These are phyloP conservation scores for Colletotrichum aenigma DNA, from an alignment of 2,329 filamentous ascomycete genomes.

Conservation along the genomic window DNA sequence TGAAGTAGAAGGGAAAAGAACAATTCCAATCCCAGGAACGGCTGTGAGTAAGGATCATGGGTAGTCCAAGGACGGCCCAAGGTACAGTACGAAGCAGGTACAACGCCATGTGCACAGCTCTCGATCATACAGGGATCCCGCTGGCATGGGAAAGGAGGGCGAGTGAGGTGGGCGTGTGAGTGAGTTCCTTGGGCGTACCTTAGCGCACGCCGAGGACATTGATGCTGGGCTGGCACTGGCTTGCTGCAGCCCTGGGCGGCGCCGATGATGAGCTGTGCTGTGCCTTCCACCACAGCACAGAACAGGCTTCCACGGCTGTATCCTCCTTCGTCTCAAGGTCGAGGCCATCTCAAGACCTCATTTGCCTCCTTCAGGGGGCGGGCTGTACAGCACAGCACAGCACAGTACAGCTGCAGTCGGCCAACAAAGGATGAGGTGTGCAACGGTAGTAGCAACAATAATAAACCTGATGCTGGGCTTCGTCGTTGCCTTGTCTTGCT, in stretches of 20 bases:
- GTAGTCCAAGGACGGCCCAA: not conserved
- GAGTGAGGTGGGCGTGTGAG: not conserved
- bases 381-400: not conserved
- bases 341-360: not conserved
- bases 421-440: not conserved
- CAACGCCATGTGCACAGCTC: constrained; percentile 16
- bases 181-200: not conserved
- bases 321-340: not conserved
- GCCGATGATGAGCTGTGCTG: not conserved
- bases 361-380: constrained; percentile 8
- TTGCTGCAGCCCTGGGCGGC: not conserved
- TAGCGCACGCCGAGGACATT: not conserved
- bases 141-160: constrained; percentile 15
- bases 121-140: constrained; percentile 11
- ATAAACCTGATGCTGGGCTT: not conserved
- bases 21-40: constrained; percentile 17
- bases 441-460: not conserved
- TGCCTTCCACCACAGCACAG: not conserved
- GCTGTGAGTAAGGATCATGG: not conserved
- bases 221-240: not conserved
- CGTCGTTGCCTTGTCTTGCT: not conserved
- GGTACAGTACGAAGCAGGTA: constrained; percentile 6
- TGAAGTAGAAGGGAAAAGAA: constrained; percentile 16
- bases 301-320: not conserved
- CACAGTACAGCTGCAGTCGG: not conserved